Conservation (phyloP, 2,329 filamentous ascomycete species). For the Remersonia thermophila region DNA sequence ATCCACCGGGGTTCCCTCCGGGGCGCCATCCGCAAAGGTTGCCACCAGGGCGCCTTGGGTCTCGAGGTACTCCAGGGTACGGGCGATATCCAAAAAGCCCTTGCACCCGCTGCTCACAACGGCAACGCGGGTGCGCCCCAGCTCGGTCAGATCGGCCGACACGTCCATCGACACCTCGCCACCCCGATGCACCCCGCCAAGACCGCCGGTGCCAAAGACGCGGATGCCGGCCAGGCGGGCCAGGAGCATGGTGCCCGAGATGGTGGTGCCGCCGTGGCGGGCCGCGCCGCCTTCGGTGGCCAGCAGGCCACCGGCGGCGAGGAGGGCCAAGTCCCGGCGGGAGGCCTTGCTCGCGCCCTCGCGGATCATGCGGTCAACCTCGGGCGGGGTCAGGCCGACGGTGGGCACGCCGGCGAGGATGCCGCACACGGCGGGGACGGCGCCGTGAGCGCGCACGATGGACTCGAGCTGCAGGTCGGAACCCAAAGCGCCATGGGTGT, state of each 20-base stretch:
- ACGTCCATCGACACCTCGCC: conserved; percentile 82
- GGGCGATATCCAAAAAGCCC: conserved; percentile 83
- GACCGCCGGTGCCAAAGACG: conserved; percentile 86
- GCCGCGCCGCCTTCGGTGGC: conserved; percentile 46
- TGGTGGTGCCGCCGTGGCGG: conserved; percentile 75
- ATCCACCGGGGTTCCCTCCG: conserved; percentile 51
- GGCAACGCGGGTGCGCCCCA: conserved; percentile 77
- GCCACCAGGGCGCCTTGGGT: conserved; percentile 68
- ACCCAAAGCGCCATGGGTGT: conserved; percentile 86
- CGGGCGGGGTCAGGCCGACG: conserved; percentile 61
- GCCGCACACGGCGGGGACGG: conserved; percentile 80
- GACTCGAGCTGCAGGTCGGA: conserved; percentile 58
- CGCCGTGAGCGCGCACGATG: conserved; percentile 69
- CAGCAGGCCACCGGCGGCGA: conserved; percentile 51
- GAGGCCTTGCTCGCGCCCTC: conserved; percentile 72
- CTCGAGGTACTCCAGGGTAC: conserved; percentile 69
- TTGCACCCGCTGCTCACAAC: conserved; percentile 89
- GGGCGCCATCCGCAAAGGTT: conserved; percentile 76
- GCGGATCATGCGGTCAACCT: conserved; percentile 62
- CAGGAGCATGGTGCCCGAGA: conserved; percentile 85
- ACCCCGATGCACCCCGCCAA: conserved; percentile 87
- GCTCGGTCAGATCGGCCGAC: conserved; percentile 87
- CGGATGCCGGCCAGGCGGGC: conserved; percentile 78
- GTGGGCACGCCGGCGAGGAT: conserved; percentile 71
- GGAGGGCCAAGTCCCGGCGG: conserved; percentile 71